Evolutionary conservation across 2,329 filamentous ascomycete species (phyloP).

Genomic region (Aureobasidium leucospermi): DNA sequence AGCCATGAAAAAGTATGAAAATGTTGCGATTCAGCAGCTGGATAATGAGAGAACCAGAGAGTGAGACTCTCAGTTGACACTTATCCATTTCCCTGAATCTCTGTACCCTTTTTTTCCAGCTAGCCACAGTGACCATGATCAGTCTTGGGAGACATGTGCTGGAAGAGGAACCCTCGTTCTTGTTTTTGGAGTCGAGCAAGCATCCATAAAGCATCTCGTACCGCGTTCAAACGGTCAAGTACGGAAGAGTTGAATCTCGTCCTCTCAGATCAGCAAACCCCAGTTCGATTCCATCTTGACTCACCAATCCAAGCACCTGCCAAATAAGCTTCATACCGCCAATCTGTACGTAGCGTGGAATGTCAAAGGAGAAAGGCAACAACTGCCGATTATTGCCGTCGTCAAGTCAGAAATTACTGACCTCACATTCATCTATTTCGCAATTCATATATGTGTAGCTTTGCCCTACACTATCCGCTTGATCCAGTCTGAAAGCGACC

Average conservation of each 20-base stretch:
- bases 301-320: not conserved
- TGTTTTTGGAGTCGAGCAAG: not conserved
- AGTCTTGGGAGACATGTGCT: too few relatives aligned
- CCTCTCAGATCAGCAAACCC: not conserved
- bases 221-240: not conserved
- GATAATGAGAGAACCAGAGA: too few relatives aligned
- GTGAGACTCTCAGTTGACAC: too few relatives aligned
- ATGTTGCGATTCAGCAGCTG: too few relatives aligned
- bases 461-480: not conserved
- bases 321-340: not conserved
- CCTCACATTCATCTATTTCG: not conserved
- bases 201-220: not conserved
- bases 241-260: not conserved
- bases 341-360: not conserved
- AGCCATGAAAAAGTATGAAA: too few relatives aligned
- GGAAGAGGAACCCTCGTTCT: not conserved
- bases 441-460: not conserved
- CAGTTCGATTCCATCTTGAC: not conserved
- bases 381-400: not conserved
- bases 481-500: not conserved
- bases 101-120: too few relatives aligned
- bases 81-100: too few relatives aligned
- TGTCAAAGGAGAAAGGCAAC: not conserved
- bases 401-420: not conserved
- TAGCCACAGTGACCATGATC: too few relatives aligned